Conservation (phyloP, 768 basidiomycete genomes). For the Cyathus striatus region DNA sequence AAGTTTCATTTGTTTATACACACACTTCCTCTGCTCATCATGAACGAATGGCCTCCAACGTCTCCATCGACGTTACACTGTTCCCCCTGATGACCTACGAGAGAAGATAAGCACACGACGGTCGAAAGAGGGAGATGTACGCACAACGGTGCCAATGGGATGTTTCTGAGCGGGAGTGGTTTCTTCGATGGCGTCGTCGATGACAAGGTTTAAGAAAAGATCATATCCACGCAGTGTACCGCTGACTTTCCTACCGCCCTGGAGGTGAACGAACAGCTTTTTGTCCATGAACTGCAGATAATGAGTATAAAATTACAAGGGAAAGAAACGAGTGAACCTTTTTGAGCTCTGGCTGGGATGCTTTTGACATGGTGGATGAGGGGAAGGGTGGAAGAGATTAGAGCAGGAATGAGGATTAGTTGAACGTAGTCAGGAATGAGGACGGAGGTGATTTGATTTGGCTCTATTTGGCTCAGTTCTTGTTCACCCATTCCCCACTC, state of each 20-base stretch:
- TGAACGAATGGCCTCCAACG: conserved; percentile 55
- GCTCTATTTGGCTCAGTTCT: conserved; percentile 9
- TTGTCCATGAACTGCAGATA: conserved; percentile 93
- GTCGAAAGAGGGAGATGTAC: conserved; percentile 22
- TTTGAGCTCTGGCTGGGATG: conserved; percentile 96
- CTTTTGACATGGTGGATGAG: conserved; percentile 72
- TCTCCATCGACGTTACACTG: conserved; percentile 95
- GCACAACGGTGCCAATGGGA: conserved; percentile 87
- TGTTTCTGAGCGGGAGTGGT: conserved; percentile 84
- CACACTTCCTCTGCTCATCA: too few species aligned
- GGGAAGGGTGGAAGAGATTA: conserved; percentile 2
- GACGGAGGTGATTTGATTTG: conserved; percentile 6
- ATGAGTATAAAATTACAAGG: conserved; percentile 2
- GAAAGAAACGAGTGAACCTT: conserved; percentile 55
- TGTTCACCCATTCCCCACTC: neutral
- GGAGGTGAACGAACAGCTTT: conserved; percentile 88
- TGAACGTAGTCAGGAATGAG: neutral
- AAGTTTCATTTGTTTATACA: too few species aligned
- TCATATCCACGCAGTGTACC: conserved; percentile 95
- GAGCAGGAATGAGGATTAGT: neutral
- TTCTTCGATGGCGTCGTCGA: conserved; percentile 95
- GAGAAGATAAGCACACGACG: conserved; percentile 5
- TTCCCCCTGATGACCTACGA: conserved; percentile 92
- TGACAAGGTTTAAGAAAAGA: conserved; percentile 96
- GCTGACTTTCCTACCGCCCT: conserved; percentile 93